Percentiles rank a stretch among this genome's conserved stretches.
Conservation (phyloP, 768 basidiomycete species). For the Mycena chlorophos region DNA sequence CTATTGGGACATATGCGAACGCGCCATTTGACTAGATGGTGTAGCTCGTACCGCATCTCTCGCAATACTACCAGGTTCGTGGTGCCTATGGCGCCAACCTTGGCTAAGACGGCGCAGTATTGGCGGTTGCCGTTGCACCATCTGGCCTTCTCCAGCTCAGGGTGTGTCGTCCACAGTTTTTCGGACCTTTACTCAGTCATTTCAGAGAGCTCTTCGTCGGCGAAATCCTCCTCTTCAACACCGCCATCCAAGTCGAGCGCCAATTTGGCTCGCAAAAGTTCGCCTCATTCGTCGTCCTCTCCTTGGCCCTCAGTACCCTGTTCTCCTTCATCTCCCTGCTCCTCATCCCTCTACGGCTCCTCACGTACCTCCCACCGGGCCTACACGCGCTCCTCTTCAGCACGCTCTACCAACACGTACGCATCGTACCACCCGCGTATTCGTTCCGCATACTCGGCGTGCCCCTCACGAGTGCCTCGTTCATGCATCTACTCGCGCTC, state of each 20-base stretch:
- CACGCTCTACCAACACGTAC: conserved; percentile 78
- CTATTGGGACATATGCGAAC: conserved; percentile 8
- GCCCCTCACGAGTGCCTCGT: conserved; percentile 74
- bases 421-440: conserved; percentile 77
- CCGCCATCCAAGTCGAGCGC: conserved; percentile 73
- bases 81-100: conserved; percentile 5
- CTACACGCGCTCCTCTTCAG: conserved; percentile 74
- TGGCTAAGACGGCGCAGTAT: conserved; percentile 52
- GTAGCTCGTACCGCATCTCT: conserved; percentile 85
- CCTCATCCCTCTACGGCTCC: too few relatives aligned
- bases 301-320: too few relatives aligned
- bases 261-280: conserved; percentile 87
- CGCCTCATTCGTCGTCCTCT: too few relatives aligned
- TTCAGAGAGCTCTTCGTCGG: conserved; percentile 76
- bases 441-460: conserved; percentile 75
- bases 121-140: conserved; percentile 81
- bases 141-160: conserved; percentile 75
- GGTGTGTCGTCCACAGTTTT: conserved; percentile 1
- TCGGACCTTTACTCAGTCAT: background rate
- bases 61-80: conserved; percentile 82
- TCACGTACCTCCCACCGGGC: conserved; percentile 74
- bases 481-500: conserved; percentile 66
- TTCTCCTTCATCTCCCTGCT: too few relatives aligned
- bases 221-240: conserved; percentile 71
- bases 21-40: conserved; percentile 15